Conservation (phyloP, 495 filamentous ascomycete species). For the Hypoxylon intermedium region DNA sequence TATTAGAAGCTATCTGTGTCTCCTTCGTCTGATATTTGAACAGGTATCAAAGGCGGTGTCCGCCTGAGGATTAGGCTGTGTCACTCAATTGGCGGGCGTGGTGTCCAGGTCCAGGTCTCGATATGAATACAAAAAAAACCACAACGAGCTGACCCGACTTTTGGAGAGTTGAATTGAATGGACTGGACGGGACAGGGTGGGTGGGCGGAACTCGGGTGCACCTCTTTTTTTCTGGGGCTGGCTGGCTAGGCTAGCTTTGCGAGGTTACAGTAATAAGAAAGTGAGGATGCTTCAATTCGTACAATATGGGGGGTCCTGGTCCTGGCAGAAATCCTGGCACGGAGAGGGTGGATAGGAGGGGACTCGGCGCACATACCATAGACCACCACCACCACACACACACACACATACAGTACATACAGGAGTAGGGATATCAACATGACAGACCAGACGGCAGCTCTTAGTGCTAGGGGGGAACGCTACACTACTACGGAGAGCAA, state of each 20-base stretch:
- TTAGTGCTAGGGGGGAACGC: conserved; percentile 1
- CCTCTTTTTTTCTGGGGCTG: conserved; percentile 37
- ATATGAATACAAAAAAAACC: conserved; percentile 38
- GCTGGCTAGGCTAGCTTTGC: conserved; percentile 38
- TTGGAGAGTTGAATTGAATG: conserved; percentile 38
- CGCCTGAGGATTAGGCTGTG: conserved; percentile 34
- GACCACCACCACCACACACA: conserved; percentile 1
- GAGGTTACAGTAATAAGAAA: conserved; percentile 36
- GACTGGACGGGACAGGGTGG: conserved; percentile 35
- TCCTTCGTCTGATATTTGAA: conserved; percentile 14
- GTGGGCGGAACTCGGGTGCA: conserved; percentile 34
- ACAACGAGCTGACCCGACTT: conserved; percentile 38
- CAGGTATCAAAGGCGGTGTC: conserved; percentile 26
- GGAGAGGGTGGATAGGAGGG: conserved; percentile 25
- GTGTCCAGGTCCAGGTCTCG: conserved; percentile 30
- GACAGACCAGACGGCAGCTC: conserved; percentile 27
- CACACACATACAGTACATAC: not conserved
- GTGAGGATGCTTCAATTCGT: conserved; percentile 33
- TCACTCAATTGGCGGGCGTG: conserved; percentile 39
- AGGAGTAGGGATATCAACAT: conserved; percentile 7
- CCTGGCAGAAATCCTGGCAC: conserved; percentile 36
- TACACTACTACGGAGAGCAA: not conserved
- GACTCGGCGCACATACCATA: not conserved
- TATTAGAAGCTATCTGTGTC: not conserved
- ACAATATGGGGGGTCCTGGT: conserved; percentile 35